Evolutionary conservation across 1,139 yeast species (phyloP).

Genomic region (Williopsis jadinii): DNA sequence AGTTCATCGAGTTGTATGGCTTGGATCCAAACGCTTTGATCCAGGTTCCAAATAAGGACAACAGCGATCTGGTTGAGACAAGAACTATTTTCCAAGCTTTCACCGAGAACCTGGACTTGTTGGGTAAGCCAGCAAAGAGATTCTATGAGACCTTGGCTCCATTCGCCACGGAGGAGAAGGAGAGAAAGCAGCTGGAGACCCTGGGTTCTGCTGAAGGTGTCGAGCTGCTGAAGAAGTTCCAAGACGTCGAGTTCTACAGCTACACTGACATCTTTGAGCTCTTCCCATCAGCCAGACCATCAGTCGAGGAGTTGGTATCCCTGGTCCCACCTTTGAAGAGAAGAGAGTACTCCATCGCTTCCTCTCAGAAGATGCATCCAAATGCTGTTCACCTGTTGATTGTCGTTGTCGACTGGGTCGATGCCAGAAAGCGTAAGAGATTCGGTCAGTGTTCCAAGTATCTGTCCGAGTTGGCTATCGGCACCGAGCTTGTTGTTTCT

Average conservation of each 20-base stretch:
- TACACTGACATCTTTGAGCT: conserved; percentile 78
- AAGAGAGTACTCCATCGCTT: conserved; percentile 98
- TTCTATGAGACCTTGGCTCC: conserved; percentile 80
- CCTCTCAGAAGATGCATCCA: conserved; percentile 88
- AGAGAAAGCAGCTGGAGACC: conserved; percentile 53
- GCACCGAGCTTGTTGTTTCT: conserved; percentile 84
- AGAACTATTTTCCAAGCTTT: conserved; percentile 81
- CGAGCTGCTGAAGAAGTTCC: conserved; percentile 74
- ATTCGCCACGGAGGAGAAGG: conserved; percentile 64
- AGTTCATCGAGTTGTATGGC: conserved; percentile 66
- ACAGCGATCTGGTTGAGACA: conserved; percentile 49
- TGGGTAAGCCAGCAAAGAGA: conserved; percentile 94
- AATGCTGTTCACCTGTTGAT: conserved; percentile 86
- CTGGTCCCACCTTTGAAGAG: conserved; percentile 85
- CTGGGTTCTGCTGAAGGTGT: conserved; percentile 80
- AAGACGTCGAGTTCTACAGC: conserved; percentile 76
- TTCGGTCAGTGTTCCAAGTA: conserved; percentile 94
- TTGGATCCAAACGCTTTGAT: conserved; percentile 63
- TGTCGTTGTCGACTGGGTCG: conserved; percentile 96
- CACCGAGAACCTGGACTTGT: conserved; percentile 73
- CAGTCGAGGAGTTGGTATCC: conserved; percentile 62
- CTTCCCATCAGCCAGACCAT: conserved; percentile 78
- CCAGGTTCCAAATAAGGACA: conserved; percentile 66
- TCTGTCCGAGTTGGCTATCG: conserved; percentile 70
- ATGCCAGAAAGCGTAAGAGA: conserved; percentile 77